Evolutionary conservation across 2,329 filamentous ascomycete genomes (phyloP).

Genomic region (Diplocarpon mali): DNA sequence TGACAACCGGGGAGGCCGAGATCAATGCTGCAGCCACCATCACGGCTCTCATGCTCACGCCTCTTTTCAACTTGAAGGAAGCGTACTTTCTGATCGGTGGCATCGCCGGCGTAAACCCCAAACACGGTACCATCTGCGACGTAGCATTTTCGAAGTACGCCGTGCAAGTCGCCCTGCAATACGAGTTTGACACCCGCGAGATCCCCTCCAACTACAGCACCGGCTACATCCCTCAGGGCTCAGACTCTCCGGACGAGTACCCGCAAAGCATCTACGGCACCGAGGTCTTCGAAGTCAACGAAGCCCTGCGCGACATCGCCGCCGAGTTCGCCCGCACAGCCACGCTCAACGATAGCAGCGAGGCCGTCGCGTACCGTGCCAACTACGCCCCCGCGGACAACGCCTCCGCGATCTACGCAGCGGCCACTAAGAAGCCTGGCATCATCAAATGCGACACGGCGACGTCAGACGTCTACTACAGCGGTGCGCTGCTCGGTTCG

Average conservation of each 20-base stretch:
- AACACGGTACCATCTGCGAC: conserved; percentile 50
- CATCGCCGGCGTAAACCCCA: conserved; percentile 65
- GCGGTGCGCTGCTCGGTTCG: conserved; percentile 46
- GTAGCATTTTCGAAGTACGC: conserved; percentile 60
- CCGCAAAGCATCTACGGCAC: conserved; percentile 53
- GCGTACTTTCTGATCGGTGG: conserved; percentile 65
- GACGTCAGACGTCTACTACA: conserved; percentile 64
- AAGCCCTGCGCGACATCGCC: conserved; percentile 42
- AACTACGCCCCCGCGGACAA: conserved; percentile 34
- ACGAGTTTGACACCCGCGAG: conserved; percentile 62
- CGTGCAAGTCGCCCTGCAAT: conserved; percentile 64
- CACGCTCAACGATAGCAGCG: conserved; percentile 39
- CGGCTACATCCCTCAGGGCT: conserved; percentile 58
- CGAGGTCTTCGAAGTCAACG: conserved; percentile 58
- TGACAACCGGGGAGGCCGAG: conserved; percentile 57
- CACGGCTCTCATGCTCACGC: conserved; percentile 49
- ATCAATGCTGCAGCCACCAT: conserved; percentile 65
- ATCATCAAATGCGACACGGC: conserved; percentile 56
- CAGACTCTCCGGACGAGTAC: conserved; percentile 41
- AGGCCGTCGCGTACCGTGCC: conserved; percentile 41
- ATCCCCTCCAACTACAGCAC: conserved; percentile 53
- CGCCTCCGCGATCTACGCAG: conserved; percentile 29
- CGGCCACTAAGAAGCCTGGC: conserved; percentile 37
- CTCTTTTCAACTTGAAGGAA: conserved; percentile 48
- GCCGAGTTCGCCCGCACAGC: conserved; percentile 40